These are phyloP conservation scores for Berberis vulgaris DNA, from an alignment of 164 flowering plant genomes.

Conservation along the genomic window DNA sequence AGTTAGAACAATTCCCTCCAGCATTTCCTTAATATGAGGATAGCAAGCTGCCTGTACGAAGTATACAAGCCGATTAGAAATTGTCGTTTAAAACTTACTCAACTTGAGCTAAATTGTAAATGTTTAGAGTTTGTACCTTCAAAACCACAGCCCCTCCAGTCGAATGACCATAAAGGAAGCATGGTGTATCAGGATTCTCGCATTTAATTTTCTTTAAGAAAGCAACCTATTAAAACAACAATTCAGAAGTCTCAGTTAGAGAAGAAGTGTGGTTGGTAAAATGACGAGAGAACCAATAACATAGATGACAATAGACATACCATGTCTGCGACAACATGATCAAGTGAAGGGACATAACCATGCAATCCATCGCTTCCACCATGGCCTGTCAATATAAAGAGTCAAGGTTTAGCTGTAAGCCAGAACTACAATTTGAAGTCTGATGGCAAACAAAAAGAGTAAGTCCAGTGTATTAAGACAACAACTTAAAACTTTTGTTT, in stretches of 20 bases:
- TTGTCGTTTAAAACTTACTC: neutral
- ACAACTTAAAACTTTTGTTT: too few relatives aligned
- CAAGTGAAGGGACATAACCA: constrained; percentile 97
- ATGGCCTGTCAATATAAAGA: constrained; percentile 47
- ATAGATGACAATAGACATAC: constrained; percentile 37
- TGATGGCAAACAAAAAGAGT: too few relatives aligned
- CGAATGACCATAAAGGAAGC: constrained; percentile 96
- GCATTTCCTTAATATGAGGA: constrained; percentile 60
- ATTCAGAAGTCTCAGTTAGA: neutral
- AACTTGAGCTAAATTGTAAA: neutral
- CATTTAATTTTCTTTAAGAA: constrained; percentile 7
- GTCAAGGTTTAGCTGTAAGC: neutral
- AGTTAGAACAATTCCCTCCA: constrained; percentile 83
- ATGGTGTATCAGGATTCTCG: constrained; percentile 81
- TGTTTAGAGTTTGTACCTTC: constrained; percentile 40
- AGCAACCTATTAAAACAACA: constrained; percentile 17
- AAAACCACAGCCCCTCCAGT: constrained; percentile 98
- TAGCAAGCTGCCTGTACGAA: constrained; percentile 62
- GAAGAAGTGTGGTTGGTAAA: neutral
- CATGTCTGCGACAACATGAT: constrained; percentile 90
- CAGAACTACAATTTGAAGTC: neutral
- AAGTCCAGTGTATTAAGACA: too few relatives aligned
- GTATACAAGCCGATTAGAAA: constrained; percentile 1
- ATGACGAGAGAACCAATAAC: constrained; percentile 1
- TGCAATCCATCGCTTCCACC: constrained; percentile 99